Evolutionary conservation across 108 stramenopile genomes (phyloP).

Genomic region (Stephanodiscus minutulus): DNA sequence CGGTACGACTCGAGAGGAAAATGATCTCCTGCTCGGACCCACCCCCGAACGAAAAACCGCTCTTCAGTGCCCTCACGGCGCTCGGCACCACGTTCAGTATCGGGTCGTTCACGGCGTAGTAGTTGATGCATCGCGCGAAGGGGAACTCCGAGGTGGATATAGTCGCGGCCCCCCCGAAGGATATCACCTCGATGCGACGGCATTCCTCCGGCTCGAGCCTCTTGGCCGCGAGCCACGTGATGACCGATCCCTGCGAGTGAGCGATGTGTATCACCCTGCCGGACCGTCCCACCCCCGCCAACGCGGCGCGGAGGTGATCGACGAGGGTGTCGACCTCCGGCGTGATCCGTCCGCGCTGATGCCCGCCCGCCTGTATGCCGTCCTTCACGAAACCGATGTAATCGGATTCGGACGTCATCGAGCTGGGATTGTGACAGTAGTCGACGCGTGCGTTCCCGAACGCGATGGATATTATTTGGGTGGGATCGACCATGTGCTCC

Average conservation of each 20-base stretch:
- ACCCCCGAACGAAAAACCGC: constrained; percentile 59
- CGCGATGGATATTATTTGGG: constrained; percentile 54
- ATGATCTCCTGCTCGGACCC: constrained; percentile 51
- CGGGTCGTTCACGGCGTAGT: constrained; percentile 90
- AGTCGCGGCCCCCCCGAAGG: constrained; percentile 75
- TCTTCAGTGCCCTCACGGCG: constrained; percentile 72
- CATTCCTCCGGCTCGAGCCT: constrained; percentile 71
- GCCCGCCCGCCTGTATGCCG: constrained; percentile 68
- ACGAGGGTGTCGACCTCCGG: constrained; percentile 76
- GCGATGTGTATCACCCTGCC: constrained; percentile 86
- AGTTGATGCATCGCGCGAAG: constrained; percentile 83
- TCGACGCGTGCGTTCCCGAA: constrained; percentile 69
- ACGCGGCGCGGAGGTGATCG: constrained; percentile 69
- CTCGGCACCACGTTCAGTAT: constrained; percentile 75
- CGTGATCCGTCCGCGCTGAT: constrained; percentile 55
- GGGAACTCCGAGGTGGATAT: constrained; percentile 68
- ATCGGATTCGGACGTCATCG: constrained; percentile 77
- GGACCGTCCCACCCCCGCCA: constrained; percentile 60
- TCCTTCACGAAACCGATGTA: constrained; percentile 75
- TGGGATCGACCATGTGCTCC: constrained; percentile 68
- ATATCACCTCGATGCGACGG: constrained; percentile 77
- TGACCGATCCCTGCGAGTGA: constrained; percentile 87
- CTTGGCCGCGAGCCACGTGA: constrained; percentile 77
- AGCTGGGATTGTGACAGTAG: constrained; percentile 86
- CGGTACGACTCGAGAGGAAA: constrained; percentile 44